Base-by-base conservation (phyloP, 495 filamentous ascomycete species). In the Opeltia flavorubescens region DNA sequence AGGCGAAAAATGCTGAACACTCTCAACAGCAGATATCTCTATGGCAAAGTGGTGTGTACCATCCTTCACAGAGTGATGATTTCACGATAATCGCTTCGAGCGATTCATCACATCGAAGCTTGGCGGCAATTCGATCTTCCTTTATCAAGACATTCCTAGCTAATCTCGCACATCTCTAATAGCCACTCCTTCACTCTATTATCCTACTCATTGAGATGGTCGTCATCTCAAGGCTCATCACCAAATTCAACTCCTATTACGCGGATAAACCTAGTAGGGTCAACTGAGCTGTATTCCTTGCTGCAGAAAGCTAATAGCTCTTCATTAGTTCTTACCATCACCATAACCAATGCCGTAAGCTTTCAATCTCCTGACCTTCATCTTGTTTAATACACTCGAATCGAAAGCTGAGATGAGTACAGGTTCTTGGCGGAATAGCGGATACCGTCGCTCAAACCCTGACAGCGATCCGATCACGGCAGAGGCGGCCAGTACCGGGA, bases 401-500 rank as follows among this genome's bases (percentile, higher is more conserved):
- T 28, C 41, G 41, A 21, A 21, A 40, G 24, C 43, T 50, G 20
- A 52, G 33, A 17, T 11, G 25, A 11, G 20, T 36, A 48, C 59
- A 86, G 81, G 68, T 84, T 27, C 77, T 98, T 23, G 86, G 84
- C 63, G 89, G 87, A 51, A 80, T 94, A 44, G 87, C 91, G 59
- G 91, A 99, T 67, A 96, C 89, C 13, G 84, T 94, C 48, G 91
- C 91, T 44, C 91, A 99, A 60, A 77, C 83, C 45, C 83, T 99
- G 55, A 95, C 91, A 21, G 76, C 86, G 30, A 77, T 94, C 58
- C 78, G 78, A 39, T 62, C 81, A 56, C 77, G 80, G 40, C 74
- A 79, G 9, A 55, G 77, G 21, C 73, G 82, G 49, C 66, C 69
- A 27, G n/a, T 47, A 35, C 27, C 51, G 25, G 59, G 64, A 31